These are phyloP conservation scores for Podospora pseudopauciseta DNA, from an alignment of 495 filamentous ascomycete species.

Conservation along the genomic window DNA sequence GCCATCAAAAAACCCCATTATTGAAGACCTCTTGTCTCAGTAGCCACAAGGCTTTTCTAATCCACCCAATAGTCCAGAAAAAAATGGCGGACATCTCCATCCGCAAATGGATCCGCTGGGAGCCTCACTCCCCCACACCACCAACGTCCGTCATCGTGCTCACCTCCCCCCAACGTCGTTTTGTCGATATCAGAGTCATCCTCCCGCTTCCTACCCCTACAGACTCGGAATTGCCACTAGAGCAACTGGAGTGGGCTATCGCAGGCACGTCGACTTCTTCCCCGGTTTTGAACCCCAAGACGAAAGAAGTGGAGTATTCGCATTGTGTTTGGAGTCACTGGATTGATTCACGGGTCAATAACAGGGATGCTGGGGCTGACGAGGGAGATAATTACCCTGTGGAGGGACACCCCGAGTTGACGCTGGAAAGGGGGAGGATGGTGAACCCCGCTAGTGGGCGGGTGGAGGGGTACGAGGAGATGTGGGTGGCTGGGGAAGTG, in stretches of 20 bases:
- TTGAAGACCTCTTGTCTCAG: no score
- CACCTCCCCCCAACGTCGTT: constrained; percentile 45
- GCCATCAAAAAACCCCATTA: no score
- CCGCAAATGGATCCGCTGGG: constrained; percentile 42
- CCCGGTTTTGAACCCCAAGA: neutral
- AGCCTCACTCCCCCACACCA: constrained; percentile 32
- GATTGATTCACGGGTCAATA: constrained; percentile 45
- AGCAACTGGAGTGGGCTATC: constrained; percentile 50
- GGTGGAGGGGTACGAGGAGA: constrained; percentile 50
- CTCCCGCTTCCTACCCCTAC: neutral
- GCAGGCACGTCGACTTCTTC: constrained; percentile 44
- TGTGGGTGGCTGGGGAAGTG: constrained; percentile 40
- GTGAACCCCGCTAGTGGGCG: constrained; percentile 43
- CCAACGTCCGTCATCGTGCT: constrained; percentile 47
- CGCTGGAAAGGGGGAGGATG: constrained; percentile 50
- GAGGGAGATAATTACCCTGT: constrained; percentile 49
- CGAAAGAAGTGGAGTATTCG: neutral
- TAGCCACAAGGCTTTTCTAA: no score
- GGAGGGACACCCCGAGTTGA: constrained; percentile 33
- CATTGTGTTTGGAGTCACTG: constrained; percentile 50
- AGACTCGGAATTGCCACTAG: constrained; percentile 14
- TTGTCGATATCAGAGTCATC: constrained; percentile 50
- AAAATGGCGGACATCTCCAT: constrained; percentile 40
- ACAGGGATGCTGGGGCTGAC: constrained; percentile 38
- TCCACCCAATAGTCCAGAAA: no score